These are phyloP conservation scores for Arabis alpina DNA, from an alignment of 345 rosid species.

Conservation along the genomic window DNA sequence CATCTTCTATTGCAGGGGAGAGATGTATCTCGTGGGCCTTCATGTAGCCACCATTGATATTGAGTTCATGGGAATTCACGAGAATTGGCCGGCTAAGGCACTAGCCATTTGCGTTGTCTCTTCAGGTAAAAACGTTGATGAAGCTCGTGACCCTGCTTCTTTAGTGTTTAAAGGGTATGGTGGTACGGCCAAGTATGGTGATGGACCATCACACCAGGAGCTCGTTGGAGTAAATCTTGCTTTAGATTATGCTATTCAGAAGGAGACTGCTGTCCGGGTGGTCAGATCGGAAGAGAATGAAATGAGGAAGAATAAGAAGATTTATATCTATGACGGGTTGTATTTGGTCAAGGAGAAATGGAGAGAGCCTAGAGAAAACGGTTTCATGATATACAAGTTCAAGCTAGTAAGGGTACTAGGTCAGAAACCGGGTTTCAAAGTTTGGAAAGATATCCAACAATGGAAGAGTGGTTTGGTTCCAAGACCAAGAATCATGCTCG, in stretches of 20 bases:
- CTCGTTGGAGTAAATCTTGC: constrained; percentile 48
- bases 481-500: constrained; percentile 53
- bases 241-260: constrained; percentile 51
- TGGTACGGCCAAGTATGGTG: constrained; percentile 39
- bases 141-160: constrained; percentile 48
- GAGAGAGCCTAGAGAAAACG: constrained; percentile 57
- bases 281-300: constrained; percentile 29
- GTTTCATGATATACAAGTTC: constrained; percentile 57
- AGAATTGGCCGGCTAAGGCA: constrained; percentile 10
- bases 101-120: constrained; percentile 63
- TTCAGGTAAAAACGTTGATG: constrained; percentile 64
- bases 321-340: constrained; percentile 64
- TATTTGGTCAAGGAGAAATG: constrained; percentile 54
- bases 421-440: constrained; percentile 52
- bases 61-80: constrained; percentile 47
- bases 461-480: constrained; percentile 50
- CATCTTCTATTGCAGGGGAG: no score
- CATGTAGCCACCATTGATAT: constrained; percentile 62
- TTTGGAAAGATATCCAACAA: constrained; percentile 57
- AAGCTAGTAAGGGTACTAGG: constrained; percentile 55
- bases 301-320: constrained; percentile 32
- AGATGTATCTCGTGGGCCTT: no score
- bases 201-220: constrained; percentile 46
- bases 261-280: constrained; percentile 56
- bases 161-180: constrained; percentile 64